Conservation (phyloP, 2,329 filamentous ascomycete genomes). For the Helicocarpus griseus region DNA sequence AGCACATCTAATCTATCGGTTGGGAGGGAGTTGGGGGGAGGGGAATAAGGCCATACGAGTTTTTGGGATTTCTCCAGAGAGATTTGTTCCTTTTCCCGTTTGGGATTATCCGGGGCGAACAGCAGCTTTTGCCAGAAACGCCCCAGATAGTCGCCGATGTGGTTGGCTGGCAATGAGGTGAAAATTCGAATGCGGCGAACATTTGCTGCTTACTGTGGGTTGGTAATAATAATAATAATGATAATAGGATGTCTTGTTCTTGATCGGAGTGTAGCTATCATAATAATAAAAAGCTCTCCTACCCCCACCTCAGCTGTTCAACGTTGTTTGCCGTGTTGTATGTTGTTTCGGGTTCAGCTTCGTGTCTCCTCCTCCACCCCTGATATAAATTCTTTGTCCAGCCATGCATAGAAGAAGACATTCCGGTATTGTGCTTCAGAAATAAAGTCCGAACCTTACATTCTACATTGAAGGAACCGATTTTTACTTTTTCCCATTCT, state of each 20-base stretch:
- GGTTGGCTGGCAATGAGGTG: not conserved
- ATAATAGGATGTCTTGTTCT: too few species aligned
- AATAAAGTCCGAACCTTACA: not conserved
- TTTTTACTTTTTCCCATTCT: not conserved
- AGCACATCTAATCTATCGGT: not conserved
- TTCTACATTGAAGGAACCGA: not conserved
- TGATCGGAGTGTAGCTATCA: not conserved
- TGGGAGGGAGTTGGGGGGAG: not conserved
- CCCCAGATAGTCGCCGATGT: not conserved
- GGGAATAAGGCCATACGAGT: not conserved
- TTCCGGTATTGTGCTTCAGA: not conserved
- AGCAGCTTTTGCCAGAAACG: not conserved
- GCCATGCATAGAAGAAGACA: not conserved
- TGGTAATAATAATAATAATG: not conserved
- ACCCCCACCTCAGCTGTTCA: not conserved
- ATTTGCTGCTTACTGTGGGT: not conserved
- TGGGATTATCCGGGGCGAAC: not conserved
- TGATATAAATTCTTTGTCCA: not conserved
- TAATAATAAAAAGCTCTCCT: not conserved
- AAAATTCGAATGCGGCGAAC: not conserved
- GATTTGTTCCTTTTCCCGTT: not conserved
- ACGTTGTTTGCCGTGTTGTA: not conserved
- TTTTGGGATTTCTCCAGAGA: not conserved
- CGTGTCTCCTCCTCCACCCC: not conserved
- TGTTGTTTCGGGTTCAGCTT: not conserved